These are phyloP conservation scores for Dendrobium nobile DNA, from an alignment of 106 monocot genomes.

Conservation along the genomic window DNA sequence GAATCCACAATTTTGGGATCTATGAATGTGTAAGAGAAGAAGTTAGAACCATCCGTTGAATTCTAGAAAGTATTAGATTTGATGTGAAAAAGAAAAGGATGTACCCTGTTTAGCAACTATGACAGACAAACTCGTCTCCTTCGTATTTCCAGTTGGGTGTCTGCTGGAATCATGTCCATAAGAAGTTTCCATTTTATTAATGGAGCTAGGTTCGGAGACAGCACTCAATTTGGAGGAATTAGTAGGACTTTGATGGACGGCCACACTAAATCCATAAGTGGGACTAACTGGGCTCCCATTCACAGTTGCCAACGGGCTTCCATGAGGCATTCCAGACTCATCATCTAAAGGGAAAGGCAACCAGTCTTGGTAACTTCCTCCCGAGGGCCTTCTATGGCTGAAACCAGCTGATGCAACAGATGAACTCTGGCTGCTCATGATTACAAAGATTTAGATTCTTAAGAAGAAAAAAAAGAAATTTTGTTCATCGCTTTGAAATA, in stretches of 20 bases:
- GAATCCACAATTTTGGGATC: conserved; percentile 55
- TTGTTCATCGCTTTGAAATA: background rate
- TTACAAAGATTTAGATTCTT: conserved; percentile 2
- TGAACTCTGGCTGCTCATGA: conserved; percentile 19
- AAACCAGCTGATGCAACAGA: conserved; percentile 25
- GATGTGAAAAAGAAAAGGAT: background rate
- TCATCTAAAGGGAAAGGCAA: conserved; percentile 73
- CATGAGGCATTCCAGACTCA: conserved; percentile 30
- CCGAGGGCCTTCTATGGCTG: conserved; percentile 21
- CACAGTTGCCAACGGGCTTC: conserved; percentile 8
- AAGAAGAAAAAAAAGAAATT: background rate
- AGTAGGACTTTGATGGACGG: conserved; percentile 28
- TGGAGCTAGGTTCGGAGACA: conserved; percentile 27
- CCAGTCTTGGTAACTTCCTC: conserved; percentile 55
- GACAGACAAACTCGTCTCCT: conserved; percentile 20
- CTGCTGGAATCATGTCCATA: conserved; percentile 20
- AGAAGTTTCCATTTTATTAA: conserved; percentile 19
- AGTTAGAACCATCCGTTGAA: background rate
- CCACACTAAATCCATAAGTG: conserved; percentile 47
- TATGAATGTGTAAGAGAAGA: conserved; percentile 6
- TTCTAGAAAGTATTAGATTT: too few relatives aligned
- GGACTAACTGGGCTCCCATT: conserved; percentile 21
- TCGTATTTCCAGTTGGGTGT: conserved; percentile 15
- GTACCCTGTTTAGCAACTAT: conserved; percentile 34
- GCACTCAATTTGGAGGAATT: conserved; percentile 22